These are phyloP conservation scores for Cylindrotheca closterium DNA, from an alignment of 108 stramenopile genomes.

Conservation along the genomic window DNA sequence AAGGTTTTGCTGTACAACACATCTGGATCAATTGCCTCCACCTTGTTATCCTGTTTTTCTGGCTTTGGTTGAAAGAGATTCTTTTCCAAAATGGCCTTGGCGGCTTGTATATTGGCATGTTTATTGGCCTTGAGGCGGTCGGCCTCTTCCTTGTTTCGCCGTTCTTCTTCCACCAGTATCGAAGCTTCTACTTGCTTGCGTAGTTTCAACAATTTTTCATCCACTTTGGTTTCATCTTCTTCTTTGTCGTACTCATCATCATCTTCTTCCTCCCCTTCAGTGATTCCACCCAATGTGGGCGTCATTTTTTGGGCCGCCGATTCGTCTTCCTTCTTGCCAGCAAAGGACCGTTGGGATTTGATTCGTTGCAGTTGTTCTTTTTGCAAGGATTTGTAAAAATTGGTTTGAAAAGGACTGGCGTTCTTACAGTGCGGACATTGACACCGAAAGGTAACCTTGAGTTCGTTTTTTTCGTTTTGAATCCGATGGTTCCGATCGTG, in stretches of 20 bases:
- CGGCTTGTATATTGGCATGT: not conserved
- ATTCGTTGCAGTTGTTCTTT: not conserved
- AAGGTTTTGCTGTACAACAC: not conserved
- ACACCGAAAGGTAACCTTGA: conserved; percentile 24
- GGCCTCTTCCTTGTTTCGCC: not conserved
- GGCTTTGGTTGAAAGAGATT: not conserved
- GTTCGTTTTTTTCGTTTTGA: conserved; percentile 12
- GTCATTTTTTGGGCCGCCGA: too few species aligned
- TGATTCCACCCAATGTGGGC: not conserved
- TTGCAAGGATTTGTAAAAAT: not conserved
- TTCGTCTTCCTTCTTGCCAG: not conserved
- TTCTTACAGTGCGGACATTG: conserved; percentile 32
- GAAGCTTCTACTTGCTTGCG: not conserved
- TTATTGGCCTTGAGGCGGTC: not conserved
- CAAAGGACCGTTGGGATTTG: not conserved
- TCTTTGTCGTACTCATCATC: conserved; percentile 1
- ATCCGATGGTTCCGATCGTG: conserved; percentile 26
- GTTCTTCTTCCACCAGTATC: not conserved
- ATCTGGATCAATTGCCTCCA: not conserved
- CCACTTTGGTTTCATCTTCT: not conserved
- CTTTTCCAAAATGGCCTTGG: not conserved
- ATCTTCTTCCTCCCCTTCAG: not conserved
- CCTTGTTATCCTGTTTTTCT: not conserved
- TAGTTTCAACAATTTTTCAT: not conserved
- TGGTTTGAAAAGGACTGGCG: conserved; percentile 33